Evolutionary conservation across 805 yeast species (phyloP).

Genomic region (Candida jianshihensis): DNA sequence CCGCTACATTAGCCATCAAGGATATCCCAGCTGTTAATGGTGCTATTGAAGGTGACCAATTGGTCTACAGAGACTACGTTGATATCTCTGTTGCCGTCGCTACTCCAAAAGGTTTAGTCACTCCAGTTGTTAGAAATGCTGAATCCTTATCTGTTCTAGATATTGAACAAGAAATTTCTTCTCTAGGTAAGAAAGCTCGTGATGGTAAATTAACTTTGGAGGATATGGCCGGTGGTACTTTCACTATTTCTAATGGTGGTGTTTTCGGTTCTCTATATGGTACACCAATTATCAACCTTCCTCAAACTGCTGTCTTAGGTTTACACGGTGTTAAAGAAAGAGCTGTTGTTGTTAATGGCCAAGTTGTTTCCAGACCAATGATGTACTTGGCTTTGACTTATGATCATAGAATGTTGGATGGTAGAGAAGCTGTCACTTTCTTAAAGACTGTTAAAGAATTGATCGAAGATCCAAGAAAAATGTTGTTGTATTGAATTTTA

Average conservation of each 20-base stretch:
- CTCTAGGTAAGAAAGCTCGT: conserved; percentile 87
- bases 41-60: conserved; percentile 88
- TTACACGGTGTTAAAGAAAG: conserved; percentile 97
- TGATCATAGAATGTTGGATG: conserved; percentile 96
- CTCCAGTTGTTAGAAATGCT: conserved; percentile 96
- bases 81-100: conserved; percentile 97
- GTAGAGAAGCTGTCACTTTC: conserved; percentile 98
- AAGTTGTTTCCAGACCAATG: conserved; percentile 96
- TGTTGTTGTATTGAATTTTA: conserved; percentile 63
- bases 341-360: conserved; percentile 94
- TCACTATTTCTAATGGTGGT: conserved; percentile 98
- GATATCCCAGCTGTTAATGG: conserved; percentile 95
- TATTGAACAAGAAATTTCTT: conserved; percentile 78
- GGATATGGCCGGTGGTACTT: conserved; percentile 99
- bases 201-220: conserved; percentile 94
- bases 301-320: conserved; percentile 97
- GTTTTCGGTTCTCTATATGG: conserved; percentile 97
- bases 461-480: conserved; percentile 98
- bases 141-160: conserved; percentile 85
- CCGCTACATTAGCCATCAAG: conserved; percentile 85
- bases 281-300: conserved; percentile 96
- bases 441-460: conserved; percentile 92
- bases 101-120: conserved; percentile 97
- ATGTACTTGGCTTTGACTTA: conserved; percentile 98
- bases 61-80: conserved; percentile 93